Conservation (phyloP, 2,329 filamentous ascomycete genomes). For the Tolypocladium guangdongense region DNA sequence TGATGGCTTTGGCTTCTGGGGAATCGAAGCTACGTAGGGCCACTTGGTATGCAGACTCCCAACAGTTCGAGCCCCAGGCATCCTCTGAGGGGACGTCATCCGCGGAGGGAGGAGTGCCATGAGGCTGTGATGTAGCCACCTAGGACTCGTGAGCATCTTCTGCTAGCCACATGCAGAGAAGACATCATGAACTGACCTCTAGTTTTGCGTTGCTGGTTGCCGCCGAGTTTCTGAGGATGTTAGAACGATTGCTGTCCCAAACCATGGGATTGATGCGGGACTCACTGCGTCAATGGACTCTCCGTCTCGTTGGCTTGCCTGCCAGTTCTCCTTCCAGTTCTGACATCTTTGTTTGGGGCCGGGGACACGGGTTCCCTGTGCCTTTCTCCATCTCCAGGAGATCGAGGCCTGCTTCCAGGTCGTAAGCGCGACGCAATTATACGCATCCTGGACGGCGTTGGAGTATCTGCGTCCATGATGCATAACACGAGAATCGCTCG, state of each 20-base stretch:
- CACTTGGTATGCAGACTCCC: neutral
- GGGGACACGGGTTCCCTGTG: neutral
- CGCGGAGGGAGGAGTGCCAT: neutral
- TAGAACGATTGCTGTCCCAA: neutral
- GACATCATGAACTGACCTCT: neutral
- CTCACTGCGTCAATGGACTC: neutral
- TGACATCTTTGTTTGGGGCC: neutral
- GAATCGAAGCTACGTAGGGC: neutral
- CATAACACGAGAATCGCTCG: neutral
- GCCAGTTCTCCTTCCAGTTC: no score
- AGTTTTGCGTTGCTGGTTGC: neutral
- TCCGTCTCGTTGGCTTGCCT: neutral
- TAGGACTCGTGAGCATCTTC: neutral
- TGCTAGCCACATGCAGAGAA: neutral
- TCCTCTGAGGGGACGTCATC: neutral
- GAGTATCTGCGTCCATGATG: neutral
- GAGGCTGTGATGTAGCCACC: neutral
- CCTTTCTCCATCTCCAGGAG: neutral
- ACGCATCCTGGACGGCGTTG: neutral
- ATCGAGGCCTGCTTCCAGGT: neutral
- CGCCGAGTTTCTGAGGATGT: neutral
- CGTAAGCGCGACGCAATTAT: neutral
- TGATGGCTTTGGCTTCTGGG: neutral
- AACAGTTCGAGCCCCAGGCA: neutral
- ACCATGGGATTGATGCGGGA: neutral